A percentile compares a stretch with the other conserved stretches of the same genome.
phyloP scores from a whole-genome alignment of 352 stramenopile species.

The Globisporangium yorkense region DNA sequence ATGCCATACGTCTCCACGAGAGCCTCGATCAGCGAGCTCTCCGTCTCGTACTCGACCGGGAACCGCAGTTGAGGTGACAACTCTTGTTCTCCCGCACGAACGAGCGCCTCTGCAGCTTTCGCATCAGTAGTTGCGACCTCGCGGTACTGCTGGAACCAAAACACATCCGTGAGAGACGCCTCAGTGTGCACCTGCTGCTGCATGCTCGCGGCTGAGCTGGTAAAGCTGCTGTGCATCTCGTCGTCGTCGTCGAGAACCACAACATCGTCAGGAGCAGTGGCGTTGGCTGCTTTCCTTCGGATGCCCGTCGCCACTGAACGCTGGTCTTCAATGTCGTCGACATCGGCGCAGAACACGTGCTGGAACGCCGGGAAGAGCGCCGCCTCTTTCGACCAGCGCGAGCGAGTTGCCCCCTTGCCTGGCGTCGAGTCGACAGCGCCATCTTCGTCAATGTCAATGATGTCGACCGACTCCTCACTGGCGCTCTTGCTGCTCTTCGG shows the following conservation, averaged over 20 bases:
- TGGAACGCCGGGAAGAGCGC: slow-evolving; percentile 37
- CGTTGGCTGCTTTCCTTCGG: background rate
- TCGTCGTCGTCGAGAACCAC: slow-evolving; percentile 33
- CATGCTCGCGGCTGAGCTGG: slow-evolving; percentile 9
- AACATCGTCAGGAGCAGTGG: slow-evolving; percentile 4
- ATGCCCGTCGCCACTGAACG: background rate
- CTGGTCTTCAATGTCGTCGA: slow-evolving; percentile 16
- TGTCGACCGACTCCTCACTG: slow-evolving; percentile 7
- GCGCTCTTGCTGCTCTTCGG: slow-evolving; percentile 10
- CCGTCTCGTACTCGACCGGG: slow-evolving; percentile 11
- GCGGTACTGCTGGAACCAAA: slow-evolving; percentile 51
- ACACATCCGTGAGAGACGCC: slow-evolving; percentile 40
- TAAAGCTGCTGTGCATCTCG: slow-evolving; percentile 2
- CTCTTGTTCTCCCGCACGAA: background rate
- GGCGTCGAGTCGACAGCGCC: background rate
- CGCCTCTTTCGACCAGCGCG: slow-evolving; percentile 35
- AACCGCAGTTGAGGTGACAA: background rate
- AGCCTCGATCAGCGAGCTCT: slow-evolving; percentile 42
- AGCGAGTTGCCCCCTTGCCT: slow-evolving; percentile 15
- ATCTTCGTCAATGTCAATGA: slow-evolving; percentile 25
- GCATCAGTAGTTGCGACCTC: background rate
- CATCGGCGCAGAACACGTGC: slow-evolving; percentile 21
- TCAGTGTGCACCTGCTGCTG: slow-evolving; percentile 41
- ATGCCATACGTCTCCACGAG: slow-evolving; percentile 45
- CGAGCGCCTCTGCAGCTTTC: background rate